These are phyloP conservation scores for Corrigiola litoralis DNA, from an alignment of 179 eudicot species.

Conservation along the genomic window DNA sequence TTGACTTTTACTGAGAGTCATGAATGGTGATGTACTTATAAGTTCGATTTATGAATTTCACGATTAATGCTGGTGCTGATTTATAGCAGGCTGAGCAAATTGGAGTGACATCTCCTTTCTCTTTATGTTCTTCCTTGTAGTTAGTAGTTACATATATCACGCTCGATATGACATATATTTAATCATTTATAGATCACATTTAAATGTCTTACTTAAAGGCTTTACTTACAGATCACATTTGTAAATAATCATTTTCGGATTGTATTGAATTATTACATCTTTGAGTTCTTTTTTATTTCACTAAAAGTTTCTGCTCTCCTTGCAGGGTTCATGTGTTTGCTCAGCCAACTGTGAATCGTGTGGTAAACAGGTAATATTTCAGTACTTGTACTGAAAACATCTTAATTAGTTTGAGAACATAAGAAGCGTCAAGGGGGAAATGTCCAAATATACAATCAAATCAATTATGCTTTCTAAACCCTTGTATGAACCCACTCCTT, in stretches of 20 bases:
- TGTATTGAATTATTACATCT: not conserved
- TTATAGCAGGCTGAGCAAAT: not conserved
- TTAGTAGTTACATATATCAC: not conserved
- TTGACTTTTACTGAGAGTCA: not conserved
- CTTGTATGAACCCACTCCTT: too few species aligned
- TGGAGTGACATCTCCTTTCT: not conserved
- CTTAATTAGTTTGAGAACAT: not conserved
- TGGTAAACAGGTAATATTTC: conserved; percentile 67
- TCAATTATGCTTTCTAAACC: not conserved
- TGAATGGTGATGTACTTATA: not conserved
- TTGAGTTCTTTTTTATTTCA: conserved; percentile 2
- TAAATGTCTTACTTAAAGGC: too few species aligned
- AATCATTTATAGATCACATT: too few species aligned
- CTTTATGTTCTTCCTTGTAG: not conserved
- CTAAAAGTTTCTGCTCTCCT: conserved; percentile 5
- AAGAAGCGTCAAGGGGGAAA: not conserved
- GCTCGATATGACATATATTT: too few species aligned
- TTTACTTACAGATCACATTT: not conserved
- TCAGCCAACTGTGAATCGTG: conserved; percentile 85
- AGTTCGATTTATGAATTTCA: not conserved
- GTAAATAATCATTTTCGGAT: not conserved
- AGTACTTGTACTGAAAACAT: not conserved
- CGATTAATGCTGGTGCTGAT: not conserved
- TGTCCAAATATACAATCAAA: not conserved
- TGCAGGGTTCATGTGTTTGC: conserved; percentile 84